A percentile compares a stretch with the other conserved stretches of the same genome.
Conservation (phyloP, 1,139 yeast genomes). For the Yamadazyma mexicana region DNA sequence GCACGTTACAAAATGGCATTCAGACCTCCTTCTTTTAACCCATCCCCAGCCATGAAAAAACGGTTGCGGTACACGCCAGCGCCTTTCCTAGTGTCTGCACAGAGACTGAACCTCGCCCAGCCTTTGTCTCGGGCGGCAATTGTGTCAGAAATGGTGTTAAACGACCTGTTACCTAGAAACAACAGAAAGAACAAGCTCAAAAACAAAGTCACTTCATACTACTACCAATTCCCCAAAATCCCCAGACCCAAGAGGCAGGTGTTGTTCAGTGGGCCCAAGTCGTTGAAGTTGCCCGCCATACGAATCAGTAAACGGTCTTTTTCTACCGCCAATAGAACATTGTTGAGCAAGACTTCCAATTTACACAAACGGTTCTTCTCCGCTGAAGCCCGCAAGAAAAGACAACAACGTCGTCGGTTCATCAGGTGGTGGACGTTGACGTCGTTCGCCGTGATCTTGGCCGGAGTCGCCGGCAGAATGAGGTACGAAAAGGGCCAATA, state of each 20-base stretch:
- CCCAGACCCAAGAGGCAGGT: slow-evolving; percentile 66
- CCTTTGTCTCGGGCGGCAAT: slow-evolving; percentile 46
- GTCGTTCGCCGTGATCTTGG: slow-evolving; percentile 60
- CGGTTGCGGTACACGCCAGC: slow-evolving; percentile 19
- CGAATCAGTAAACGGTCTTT: slow-evolving; percentile 33
- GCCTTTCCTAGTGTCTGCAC: slow-evolving; percentile 23
- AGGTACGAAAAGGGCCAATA: slow-evolving; percentile 35
- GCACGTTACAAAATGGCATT: slow-evolving; percentile 19
- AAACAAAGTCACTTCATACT: slow-evolving; percentile 21
- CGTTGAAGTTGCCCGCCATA: slow-evolving; percentile 25
- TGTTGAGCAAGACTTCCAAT: slow-evolving; percentile 36
- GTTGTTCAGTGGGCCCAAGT: slow-evolving; percentile 24
- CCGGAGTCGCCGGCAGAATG: slow-evolving; percentile 62
- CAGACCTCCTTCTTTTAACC: slow-evolving; percentile 23
- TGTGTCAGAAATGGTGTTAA: slow-evolving; percentile 32
- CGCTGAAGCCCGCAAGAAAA: slow-evolving; percentile 41
- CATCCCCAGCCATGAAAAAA: slow-evolving; percentile 14
- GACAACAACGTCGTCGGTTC: slow-evolving; percentile 50
- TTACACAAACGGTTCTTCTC: slow-evolving; percentile 45
- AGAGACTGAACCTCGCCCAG: slow-evolving; percentile 38
- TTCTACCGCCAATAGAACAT: slow-evolving; percentile 40
- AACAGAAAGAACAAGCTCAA: slow-evolving; percentile 18
- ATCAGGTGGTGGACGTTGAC: slow-evolving; percentile 72
- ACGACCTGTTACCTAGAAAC: slow-evolving; percentile 16
- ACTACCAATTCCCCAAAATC: slow-evolving; percentile 54